phyloP scores from a whole-genome alignment of 1,284 basidiomycete genomes.

The Phellopilus nigrolimitatus region DNA sequence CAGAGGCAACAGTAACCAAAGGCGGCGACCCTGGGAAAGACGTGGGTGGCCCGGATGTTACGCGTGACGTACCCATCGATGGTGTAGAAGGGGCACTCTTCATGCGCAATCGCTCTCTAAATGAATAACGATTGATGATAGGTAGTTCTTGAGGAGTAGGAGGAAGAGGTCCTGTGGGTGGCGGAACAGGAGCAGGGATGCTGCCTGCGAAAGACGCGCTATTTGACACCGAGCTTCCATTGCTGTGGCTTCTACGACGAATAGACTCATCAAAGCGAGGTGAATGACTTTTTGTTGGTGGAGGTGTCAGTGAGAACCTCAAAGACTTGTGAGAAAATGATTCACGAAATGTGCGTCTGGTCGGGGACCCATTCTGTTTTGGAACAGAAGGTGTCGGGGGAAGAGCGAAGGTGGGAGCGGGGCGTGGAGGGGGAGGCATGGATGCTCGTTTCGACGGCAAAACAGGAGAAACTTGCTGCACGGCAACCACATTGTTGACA shows the following conservation, averaged over 20 bases:
- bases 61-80: constrained; percentile 21
- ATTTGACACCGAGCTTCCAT: constrained; percentile 28
- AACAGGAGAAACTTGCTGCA: constrained; percentile 22
- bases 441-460: constrained; percentile 47
- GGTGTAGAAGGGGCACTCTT: constrained; percentile 50
- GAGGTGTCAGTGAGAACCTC: constrained; percentile 54
- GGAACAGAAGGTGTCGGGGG: constrained; percentile 53
- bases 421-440: constrained; percentile 63
- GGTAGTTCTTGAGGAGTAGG: constrained; percentile 27
- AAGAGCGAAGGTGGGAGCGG: constrained; percentile 61
- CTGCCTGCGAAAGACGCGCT: constrained; percentile 25
- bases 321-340: constrained; percentile 48
- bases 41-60: constrained; percentile 9
- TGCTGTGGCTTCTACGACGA: constrained; percentile 38
- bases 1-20: constrained; percentile 18
- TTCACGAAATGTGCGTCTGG: constrained; percentile 44
- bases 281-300: constrained; percentile 50
- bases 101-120: constrained; percentile 59
- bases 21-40: constrained; percentile 18
- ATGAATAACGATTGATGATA: constrained; percentile 37
- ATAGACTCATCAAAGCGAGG: constrained; percentile 53
- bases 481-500: constrained; percentile 24
- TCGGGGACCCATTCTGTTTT: constrained; percentile 25
- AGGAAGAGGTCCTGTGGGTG: constrained; percentile 39
- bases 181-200: constrained; percentile 42